These are phyloP conservation scores for Trichoderma gracile DNA, from an alignment of 2,329 filamentous ascomycete genomes.

Conservation along the genomic window DNA sequence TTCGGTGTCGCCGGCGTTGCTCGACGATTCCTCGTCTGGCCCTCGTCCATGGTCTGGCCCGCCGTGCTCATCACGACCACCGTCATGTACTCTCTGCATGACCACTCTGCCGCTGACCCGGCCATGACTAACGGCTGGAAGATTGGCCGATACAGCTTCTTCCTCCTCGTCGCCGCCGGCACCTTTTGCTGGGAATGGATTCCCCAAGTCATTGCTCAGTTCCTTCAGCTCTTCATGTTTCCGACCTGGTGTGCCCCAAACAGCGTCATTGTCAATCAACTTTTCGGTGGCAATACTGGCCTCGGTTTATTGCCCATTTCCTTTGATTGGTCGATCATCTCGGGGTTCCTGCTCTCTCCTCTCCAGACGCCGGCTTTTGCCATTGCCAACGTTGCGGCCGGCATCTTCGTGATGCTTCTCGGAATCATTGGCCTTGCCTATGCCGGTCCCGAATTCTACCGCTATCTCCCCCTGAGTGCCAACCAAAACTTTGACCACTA, in stretches of 20 bases:
- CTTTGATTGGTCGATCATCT: conserved; percentile 65
- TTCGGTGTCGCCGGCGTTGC: conserved; percentile 63
- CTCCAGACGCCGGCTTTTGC: conserved; percentile 62
- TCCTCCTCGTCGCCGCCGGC: conserved; percentile 51
- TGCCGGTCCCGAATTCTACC: conserved; percentile 51
- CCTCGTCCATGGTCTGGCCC: conserved; percentile 67
- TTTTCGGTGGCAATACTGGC: conserved; percentile 64
- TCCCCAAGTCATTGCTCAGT: conserved; percentile 59
- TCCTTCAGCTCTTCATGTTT: conserved; percentile 61
- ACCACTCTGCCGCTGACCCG: conserved; percentile 56
- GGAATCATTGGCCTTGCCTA: conserved; percentile 56
- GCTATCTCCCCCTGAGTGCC: conserved; percentile 58
- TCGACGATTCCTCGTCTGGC: conserved; percentile 60
- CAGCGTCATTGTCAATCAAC: conserved; percentile 61
- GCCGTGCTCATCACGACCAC: conserved; percentile 60
- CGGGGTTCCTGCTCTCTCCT: conserved; percentile 57
- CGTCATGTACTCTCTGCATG: conserved; percentile 66
- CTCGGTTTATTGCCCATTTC: conserved; percentile 64
- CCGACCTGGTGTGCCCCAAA: conserved; percentile 63
- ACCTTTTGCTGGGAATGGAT: conserved; percentile 61
- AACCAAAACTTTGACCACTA: conserved; percentile 61
- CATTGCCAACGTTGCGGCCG: conserved; percentile 58
- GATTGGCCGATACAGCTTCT: conserved; percentile 59
- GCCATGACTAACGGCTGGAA: conserved; percentile 57
- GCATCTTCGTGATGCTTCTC: conserved; percentile 51